Percentiles rank a stretch among this genome's conserved stretches.
Evolutionary conservation across 495 filamentous ascomycete genomes (phyloP).

Genomic region (Filosporella fistucella): DNA sequence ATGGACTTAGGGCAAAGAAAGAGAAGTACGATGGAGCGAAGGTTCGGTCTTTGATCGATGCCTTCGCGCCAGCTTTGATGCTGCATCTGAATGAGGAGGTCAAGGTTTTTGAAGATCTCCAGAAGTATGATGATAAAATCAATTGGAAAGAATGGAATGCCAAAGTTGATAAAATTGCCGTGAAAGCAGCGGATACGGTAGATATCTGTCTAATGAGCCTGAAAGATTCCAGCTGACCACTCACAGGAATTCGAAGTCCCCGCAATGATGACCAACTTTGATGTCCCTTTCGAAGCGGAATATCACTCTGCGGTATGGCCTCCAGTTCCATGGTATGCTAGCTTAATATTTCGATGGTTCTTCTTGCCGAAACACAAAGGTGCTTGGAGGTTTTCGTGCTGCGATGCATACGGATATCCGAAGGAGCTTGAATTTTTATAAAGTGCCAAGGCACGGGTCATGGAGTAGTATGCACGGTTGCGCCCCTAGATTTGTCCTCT

Average conservation of each 20-base stretch:
- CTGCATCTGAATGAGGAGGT: conserved; percentile 41
- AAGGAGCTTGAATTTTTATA: conserved; percentile 28
- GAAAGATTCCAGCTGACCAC: background rate
- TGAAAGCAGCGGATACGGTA: conserved; percentile 14
- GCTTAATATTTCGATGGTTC: conserved; percentile 18
- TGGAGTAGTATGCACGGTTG: no score
- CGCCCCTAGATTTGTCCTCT: no score
- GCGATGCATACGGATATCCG: conserved; percentile 29
- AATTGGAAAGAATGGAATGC: conserved; percentile 20
- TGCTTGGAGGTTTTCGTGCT: conserved; percentile 38
- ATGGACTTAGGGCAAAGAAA: conserved; percentile 9
- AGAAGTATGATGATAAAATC: conserved; percentile 24
- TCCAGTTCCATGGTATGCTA: conserved; percentile 25
- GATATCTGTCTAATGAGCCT: background rate
- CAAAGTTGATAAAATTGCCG: conserved; percentile 17
- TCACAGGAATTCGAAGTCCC: conserved; percentile 19
- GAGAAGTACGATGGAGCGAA: conserved; percentile 25
- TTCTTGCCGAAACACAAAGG: conserved; percentile 26
- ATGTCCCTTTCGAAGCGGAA: conserved; percentile 33
- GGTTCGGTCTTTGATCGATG: conserved; percentile 33
- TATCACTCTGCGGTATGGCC: conserved; percentile 31
- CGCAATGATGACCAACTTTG: conserved; percentile 32
- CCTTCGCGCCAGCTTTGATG: conserved; percentile 30
- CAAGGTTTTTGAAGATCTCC: conserved; percentile 22
- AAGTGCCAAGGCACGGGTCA: no score